phyloP scores from a whole-genome alignment of 176 grass and related monocot species.

The Musa itinerans region DNA sequence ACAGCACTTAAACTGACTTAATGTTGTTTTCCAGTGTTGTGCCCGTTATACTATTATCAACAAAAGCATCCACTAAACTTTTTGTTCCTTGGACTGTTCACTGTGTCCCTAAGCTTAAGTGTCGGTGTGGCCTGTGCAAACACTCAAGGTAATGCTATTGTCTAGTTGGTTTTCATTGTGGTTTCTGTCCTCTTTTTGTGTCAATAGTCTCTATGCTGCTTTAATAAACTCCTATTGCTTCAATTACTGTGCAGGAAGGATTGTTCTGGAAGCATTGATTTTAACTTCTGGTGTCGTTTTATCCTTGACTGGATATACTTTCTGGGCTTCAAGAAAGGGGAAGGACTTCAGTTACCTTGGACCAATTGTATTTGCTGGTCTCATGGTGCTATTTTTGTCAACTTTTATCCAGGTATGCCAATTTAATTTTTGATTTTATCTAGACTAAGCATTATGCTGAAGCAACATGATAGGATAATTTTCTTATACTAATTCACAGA shows the following conservation, averaged over 20 bases:
- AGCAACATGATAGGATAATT: too few species aligned
- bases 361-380: slow-evolving; percentile 59
- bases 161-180: not conserved
- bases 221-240: slow-evolving; percentile 1
- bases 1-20: not conserved
- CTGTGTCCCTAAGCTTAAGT: slow-evolving; percentile 89
- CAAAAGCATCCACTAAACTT: slow-evolving; percentile 95
- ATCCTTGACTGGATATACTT: slow-evolving; percentile 86
- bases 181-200: not conserved
- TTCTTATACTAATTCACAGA: too few species aligned
- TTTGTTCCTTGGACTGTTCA: slow-evolving; percentile 80
- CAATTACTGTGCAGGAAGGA: slow-evolving; percentile 49
- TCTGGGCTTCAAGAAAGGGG: slow-evolving; percentile 97
- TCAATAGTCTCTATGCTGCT: not conserved
- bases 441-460: too few species aligned
- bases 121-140: slow-evolving; percentile 93
- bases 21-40: slow-evolving; percentile 48
- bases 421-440: not conserved
- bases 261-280: slow-evolving; percentile 91
- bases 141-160: slow-evolving; percentile 53
- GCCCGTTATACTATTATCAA: slow-evolving; percentile 80
- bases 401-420: slow-evolving; percentile 77
- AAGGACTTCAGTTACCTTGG: slow-evolving; percentile 88
- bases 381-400: slow-evolving; percentile 65
- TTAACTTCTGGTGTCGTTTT: slow-evolving; percentile 75